Evolutionary conservation across 305 asterid species (phyloP), one percentile per base, ranked within the genome.

Genomic region (Solanum hybrid): DNA sequence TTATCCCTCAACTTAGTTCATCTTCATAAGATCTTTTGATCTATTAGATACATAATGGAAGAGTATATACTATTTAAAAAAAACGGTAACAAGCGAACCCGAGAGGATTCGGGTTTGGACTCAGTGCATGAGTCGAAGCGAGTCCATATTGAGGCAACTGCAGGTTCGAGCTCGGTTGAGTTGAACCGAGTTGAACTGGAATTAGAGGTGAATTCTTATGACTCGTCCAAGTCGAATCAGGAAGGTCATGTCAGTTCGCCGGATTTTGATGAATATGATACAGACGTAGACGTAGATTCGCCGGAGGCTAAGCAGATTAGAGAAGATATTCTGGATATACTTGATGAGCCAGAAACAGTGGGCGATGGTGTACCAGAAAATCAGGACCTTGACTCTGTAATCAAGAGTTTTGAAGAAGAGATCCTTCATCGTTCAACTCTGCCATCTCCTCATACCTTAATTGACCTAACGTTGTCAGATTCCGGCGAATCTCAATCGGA

Each of bases 381-480:
- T 90, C 92, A 90, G 69, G 93, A 92, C 12, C 94, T 93, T 27
- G 93, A 92, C 88, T 92, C 93, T 1, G 90, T 93, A 35, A 93
- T 93, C 66, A 91, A 82, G 89, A 93, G 93, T 88, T 92, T 93
- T 87, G 93, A 93, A 90, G 94, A 93, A 75, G 94, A 93, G 81
- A 92, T 92, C 29, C 91, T 86, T 27, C 90, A 88, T 56, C 69
- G 72, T 27, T 56, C 90, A 1, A 86, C 89, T 11, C 9, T 81
- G 15, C 34, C 69, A 11, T 31, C 78, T 29, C 42, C 26, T 15
- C 78, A 60, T 15, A 42, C 31, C 40, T 89, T 34, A 9, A 34
- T 32, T 8, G 88, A 90, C 36, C 78, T 56, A 85, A 45, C 72
- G 34, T 86, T 10, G n/a, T 51, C 91, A 35, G 64, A 82, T 64